Base-by-base conservation (phyloP, 169 alveolate genomes). In the Plasmodium vivax region DNA sequence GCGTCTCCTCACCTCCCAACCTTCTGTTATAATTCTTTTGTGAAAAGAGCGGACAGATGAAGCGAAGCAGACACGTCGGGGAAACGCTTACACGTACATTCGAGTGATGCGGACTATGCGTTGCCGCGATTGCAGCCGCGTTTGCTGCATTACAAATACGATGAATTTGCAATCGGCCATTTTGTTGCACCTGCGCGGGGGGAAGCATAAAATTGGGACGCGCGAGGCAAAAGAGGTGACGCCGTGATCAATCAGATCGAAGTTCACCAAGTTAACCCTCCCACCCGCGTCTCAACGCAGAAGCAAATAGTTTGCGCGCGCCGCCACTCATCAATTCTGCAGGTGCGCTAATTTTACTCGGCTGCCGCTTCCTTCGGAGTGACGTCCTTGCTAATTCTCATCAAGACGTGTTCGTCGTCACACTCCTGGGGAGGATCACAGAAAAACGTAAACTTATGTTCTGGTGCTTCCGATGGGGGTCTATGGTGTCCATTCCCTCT, bases 341-440 rank as follows among this genome's bases (percentile, higher is more conserved):
- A 10, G 43, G 6, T 87, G 56, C 71, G 38, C 23, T 10, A 45
- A 84, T 74, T 36, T 75, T 87, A 87, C 93, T 87, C 93, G n/a
- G 58, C 81, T 34, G 93, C 93, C 27, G 80, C 93, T 71, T 77
- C 93, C 68, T 77, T 87, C 14, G 93, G 93, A 5, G 87, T 47
- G 47, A 71, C 68, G 36, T 32, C 81, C 30, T 77, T 87, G 19
- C 74, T 54, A 71, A 87, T 77, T 75, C 45, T 87, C 80, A 87
- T 51, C 47, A 87, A 43, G 77, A 74, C 68, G 34, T 87, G 27
- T 75, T 87, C 71, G 9, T 77, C 41, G 43, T 87, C 82, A 56
- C 93, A 87, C 72, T 87, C 87, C 93, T 87, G 71, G 43, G 30
- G 71, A 47, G 73, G 43, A n/a, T 5, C 75, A 84, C 54, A 72